Conservation (phyloP, 805 yeast genomes). For the Candida succiphila region DNA sequence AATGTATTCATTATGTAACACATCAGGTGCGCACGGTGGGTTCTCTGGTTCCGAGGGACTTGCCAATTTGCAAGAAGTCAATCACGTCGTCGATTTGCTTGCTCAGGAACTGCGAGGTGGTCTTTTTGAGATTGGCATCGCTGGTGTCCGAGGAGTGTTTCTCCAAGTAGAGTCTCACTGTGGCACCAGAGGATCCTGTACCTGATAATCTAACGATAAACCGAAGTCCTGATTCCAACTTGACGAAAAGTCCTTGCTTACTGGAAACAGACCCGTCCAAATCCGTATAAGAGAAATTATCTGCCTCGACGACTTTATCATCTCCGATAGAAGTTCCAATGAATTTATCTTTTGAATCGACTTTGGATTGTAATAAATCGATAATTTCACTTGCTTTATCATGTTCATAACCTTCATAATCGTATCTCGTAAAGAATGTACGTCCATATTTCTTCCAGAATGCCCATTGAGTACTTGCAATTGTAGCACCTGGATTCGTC, state of each 20-base stretch:
- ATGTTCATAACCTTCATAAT: constrained; percentile 72
- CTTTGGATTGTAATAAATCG: constrained; percentile 32
- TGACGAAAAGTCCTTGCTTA: constrained; percentile 84
- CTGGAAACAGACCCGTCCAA: constrained; percentile 83
- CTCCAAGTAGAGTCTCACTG: constrained; percentile 87
- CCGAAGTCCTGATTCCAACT: constrained; percentile 72
- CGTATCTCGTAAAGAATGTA: constrained; percentile 94
- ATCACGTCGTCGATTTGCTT: constrained; percentile 55
- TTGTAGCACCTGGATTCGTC: constrained; percentile 55
- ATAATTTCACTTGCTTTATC: constrained; percentile 71
- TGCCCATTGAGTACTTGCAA: constrained; percentile 66
- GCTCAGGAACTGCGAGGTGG: constrained; percentile 61
- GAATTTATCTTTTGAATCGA: constrained; percentile 25
- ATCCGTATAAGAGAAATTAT: constrained; percentile 87
- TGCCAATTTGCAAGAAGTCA: constrained; percentile 58
- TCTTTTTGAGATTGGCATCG: constrained; percentile 28
- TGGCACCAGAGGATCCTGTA: constrained; percentile 96
- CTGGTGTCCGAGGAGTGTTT: constrained; percentile 57
- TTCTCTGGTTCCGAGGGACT: constrained; percentile 66
- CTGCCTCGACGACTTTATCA: constrained; percentile 60
- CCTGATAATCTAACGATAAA: constrained; percentile 89
- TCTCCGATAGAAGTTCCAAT: constrained; percentile 45
- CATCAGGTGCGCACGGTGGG: constrained; percentile 91
- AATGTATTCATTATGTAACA: constrained; percentile 25
- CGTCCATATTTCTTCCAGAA: constrained; percentile 94